Percentiles rank a stretch among this genome's conserved stretches.
phyloP scores from a whole-genome alignment of 129 eudicot genomes.

The Artemisia argyi region DNA sequence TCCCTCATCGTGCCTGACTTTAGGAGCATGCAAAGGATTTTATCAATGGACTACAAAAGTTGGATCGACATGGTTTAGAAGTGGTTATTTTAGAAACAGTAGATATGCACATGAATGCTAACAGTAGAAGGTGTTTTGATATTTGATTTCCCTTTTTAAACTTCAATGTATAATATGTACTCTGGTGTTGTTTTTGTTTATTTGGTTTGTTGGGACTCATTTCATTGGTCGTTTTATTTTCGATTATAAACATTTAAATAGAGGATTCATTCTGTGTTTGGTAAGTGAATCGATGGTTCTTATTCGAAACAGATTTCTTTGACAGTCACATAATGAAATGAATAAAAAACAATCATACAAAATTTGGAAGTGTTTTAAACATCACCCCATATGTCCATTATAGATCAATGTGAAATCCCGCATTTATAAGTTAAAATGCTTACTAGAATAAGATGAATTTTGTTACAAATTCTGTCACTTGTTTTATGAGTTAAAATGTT shows the following conservation, averaged over 20 bases:
- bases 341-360: too few relatives aligned
- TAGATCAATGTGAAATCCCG: too few relatives aligned
- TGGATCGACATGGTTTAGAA: not conserved
- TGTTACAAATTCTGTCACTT: not conserved
- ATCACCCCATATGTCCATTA: too few relatives aligned
- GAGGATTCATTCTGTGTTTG: not conserved
- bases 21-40: not conserved
- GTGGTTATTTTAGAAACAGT: not conserved
- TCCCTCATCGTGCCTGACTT: not conserved
- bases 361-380: too few relatives aligned
- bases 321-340: too few relatives aligned
- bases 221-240: not conserved
- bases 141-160: not conserved
- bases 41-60: not conserved
- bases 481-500: not conserved
- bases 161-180: not conserved
- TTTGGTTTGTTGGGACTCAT: not conserved
- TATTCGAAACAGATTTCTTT: too few relatives aligned
- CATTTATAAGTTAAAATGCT: not conserved
- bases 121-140: not conserved
- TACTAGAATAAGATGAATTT: not conserved
- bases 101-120: not conserved
- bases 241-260: not conserved
- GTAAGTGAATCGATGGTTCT: too few relatives aligned
- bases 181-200: not conserved